phyloP scores from a whole-genome alignment of 768 basidiomycete species.

The Kwoniella dejecticola region DNA sequence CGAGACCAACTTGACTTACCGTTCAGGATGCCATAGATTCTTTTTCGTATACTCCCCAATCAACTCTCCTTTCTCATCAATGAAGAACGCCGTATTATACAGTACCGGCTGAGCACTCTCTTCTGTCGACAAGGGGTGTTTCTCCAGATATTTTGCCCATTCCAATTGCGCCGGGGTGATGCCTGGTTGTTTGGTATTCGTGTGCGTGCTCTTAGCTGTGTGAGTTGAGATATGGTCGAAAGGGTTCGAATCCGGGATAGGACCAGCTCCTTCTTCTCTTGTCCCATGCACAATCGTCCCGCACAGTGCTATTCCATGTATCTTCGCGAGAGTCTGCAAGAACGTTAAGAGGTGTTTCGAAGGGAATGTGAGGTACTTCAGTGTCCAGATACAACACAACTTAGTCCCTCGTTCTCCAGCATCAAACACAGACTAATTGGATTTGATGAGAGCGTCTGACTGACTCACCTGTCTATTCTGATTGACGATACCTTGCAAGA shows the following conservation, averaged over 20 bases:
- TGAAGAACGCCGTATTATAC: conserved; percentile 46
- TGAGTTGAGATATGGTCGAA: conserved; percentile 29
- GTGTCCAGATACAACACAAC: too few species aligned
- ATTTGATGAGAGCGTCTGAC: too few species aligned
- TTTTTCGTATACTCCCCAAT: conserved; percentile 43
- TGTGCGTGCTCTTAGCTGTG: neutral
- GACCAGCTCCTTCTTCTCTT: neutral
- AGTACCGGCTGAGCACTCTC: conserved; percentile 25
- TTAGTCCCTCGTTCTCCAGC: too few species aligned
- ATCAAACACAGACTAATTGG: too few species aligned
- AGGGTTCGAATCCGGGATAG: conserved; percentile 24
- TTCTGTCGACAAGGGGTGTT: conserved; percentile 12
- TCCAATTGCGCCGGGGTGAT: conserved; percentile 22
- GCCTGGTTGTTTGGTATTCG: neutral
- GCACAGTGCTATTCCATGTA: conserved; percentile 32
- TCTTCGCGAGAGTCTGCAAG: conserved; percentile 29
- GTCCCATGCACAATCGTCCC: conserved; percentile 43
- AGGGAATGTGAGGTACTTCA: conserved; percentile 44
- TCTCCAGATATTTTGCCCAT: conserved; percentile 34
- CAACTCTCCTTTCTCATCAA: conserved; percentile 38
- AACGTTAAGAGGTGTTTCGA: conserved; percentile 26
- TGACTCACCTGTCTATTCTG: conserved; percentile 38
- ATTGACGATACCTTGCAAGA: conserved; percentile 44
- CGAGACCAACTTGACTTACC: conserved; percentile 26
- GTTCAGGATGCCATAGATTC: conserved; percentile 52